phyloP scores from a whole-genome alignment of 805 yeast species.

The Candida vartiovaarae region DNA sequence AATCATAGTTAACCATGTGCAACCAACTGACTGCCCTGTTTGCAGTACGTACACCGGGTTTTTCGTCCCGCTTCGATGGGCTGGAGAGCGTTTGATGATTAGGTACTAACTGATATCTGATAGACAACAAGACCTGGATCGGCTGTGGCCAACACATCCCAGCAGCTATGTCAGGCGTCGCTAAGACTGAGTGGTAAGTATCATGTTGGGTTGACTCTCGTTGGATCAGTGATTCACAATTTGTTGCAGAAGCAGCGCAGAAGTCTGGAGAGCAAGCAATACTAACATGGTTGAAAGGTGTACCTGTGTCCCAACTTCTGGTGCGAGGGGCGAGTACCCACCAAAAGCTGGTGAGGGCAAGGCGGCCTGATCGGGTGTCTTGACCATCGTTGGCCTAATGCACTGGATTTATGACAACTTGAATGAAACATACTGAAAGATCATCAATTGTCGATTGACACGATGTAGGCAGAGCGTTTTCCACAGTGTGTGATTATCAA shows the following conservation, averaged over 20 bases:
- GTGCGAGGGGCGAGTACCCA: conserved; percentile 11
- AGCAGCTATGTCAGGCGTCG: conserved; percentile 9
- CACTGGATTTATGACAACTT: too few relatives aligned
- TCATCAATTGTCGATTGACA: too few relatives aligned
- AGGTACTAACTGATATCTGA: not conserved
- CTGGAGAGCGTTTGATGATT: not conserved
- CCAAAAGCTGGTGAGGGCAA: conserved; percentile 14
- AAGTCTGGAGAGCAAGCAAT: not conserved
- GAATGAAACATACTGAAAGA: too few relatives aligned
- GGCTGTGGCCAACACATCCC: conserved; percentile 18
- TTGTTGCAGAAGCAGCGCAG: too few relatives aligned
- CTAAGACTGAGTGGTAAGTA: conserved; percentile 12
- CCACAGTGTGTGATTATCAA: too few relatives aligned
- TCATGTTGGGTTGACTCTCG: not conserved
- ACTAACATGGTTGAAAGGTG: conserved; percentile 7
- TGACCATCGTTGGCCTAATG: too few relatives aligned
- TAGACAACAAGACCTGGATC: conserved; percentile 14
- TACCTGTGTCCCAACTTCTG: conserved; percentile 8
- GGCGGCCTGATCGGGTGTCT: not conserved
- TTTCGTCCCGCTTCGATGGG: not conserved
- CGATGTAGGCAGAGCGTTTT: too few relatives aligned
- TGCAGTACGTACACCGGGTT: conserved; percentile 10
- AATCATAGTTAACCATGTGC: conserved; percentile 7
- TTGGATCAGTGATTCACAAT: too few relatives aligned
- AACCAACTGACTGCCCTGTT: conserved; percentile 10